Conservation (phyloP, 192 early-diverging fungal species). For the Coemansia sp. region DNA sequence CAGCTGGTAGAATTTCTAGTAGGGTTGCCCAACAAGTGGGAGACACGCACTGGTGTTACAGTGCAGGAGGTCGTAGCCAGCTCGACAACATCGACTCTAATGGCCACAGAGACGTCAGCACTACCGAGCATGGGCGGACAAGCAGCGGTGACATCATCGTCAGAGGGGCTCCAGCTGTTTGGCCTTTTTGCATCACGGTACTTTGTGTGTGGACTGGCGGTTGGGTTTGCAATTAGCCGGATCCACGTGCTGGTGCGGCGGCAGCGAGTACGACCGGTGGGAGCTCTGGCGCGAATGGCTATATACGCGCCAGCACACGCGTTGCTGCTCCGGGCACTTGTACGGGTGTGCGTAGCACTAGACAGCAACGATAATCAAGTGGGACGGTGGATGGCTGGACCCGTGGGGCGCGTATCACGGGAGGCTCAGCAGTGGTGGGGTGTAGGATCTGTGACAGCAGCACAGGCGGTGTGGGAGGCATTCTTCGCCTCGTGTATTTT, state of each 20-base stretch:
- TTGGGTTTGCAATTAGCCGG: conserved; percentile 47
- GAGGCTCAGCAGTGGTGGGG: conserved; percentile 18
- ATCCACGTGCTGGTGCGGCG: conserved; percentile 49
- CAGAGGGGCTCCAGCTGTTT: conserved; percentile 36
- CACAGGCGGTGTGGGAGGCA: conserved; percentile 33
- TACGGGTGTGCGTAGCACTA: conserved; percentile 13
- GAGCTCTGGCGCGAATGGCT: conserved; percentile 19
- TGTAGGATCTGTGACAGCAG: not conserved
- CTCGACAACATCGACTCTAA: not conserved
- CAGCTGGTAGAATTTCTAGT: conserved; percentile 19
- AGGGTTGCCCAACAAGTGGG: conserved; percentile 16
- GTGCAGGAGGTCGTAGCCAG: not conserved
- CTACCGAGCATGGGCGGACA: not conserved
- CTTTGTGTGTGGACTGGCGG: conserved; percentile 31
- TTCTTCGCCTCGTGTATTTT: conserved; percentile 37
- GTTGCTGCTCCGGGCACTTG: conserved; percentile 26
- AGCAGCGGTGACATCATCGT: not conserved
- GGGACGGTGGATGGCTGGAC: conserved; percentile 28
- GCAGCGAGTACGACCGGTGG: conserved; percentile 42
- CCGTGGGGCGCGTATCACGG: conserved; percentile 7
- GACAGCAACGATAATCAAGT: not conserved
- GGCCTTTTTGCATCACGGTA: conserved; percentile 50
- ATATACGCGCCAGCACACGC: conserved; percentile 29
- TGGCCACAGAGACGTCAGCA: not conserved
- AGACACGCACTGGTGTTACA: not conserved